Evolutionary conservation across 2,329 filamentous ascomycete species (phyloP), one percentile per base, ranked within the genome.

Genomic region (Pseudogymnoascus sp.): DNA sequence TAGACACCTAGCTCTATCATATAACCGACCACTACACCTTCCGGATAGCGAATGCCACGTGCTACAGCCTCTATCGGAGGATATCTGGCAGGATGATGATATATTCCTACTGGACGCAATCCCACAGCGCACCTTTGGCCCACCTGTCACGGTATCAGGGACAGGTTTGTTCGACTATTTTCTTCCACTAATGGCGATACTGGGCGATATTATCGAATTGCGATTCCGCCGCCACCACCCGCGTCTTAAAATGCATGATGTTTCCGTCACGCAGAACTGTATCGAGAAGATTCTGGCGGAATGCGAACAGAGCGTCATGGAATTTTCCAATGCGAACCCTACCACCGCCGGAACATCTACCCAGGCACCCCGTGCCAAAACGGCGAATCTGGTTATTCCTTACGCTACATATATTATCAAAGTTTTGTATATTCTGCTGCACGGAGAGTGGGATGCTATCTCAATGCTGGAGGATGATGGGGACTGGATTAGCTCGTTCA

Each of bases 131-230:
- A 43, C 41, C 14, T 43, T 43, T 3, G 78, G 78, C 0, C 76
- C 78, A 1, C 73, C 76, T 0, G 74, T 69, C 8, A 69, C 66
- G 21, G 72, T 76, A 35, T 74, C 75, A 0, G 78, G 79, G 0
- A 73, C 74, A 3, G 75, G 76, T 0, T 77, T 80, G 38, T 81
- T 81, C 52, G 78, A 80, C 64, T 81, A 77, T 63, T 81, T 81
- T 60, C 69, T 81, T 3, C 79, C 79, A 0, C 70, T 81, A 1
- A 80, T 80, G 75, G 73, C 74, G 0, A 78, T 80, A 6, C 73
- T 81, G 0, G 79, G 79, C 0, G 77, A 81, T 61, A 78, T 81
- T 6, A 77, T 81, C 41, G 76, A 81, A 49, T 68, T 80, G 4
- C 79, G 80, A 64, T 77, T 78, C 61, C 69, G 74, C 10, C 72